phyloP scores from a whole-genome alignment of 2,329 filamentous ascomycete genomes.

The Penicillium italicum region DNA sequence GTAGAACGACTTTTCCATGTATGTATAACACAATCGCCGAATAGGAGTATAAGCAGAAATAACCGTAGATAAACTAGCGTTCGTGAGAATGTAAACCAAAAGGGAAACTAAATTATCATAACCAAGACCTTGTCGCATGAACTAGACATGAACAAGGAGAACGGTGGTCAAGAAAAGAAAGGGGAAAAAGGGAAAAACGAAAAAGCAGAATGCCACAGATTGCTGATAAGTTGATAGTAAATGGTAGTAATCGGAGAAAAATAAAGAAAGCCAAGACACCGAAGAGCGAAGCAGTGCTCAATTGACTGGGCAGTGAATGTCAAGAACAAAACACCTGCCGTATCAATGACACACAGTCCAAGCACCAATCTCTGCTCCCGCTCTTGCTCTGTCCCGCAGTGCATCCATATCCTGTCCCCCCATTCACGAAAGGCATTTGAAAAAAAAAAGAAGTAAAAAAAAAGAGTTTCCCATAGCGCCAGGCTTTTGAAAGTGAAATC shows the following conservation, averaged over 20 bases:
- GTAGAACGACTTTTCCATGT: background rate
- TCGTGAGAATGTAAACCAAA: background rate
- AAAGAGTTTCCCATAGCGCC: conserved; percentile 32
- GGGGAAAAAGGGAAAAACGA: background rate
- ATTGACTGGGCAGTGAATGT: background rate
- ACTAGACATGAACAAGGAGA: background rate
- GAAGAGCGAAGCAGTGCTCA: background rate
- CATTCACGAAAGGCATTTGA: background rate
- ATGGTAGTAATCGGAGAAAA: conserved; percentile 12
- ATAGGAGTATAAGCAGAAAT: background rate
- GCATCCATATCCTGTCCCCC: conserved; percentile 4
- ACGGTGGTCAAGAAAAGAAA: background rate
- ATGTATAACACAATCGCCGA: background rate
- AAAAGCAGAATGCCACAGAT: background rate
- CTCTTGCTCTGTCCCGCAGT: conserved; percentile 23
- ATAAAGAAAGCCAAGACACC: conserved; percentile 3
- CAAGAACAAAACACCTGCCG: background rate
- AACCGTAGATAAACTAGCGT: background rate
- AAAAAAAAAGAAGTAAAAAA: background rate
- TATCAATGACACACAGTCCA: background rate
- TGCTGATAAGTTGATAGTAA: background rate
- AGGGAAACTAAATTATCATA: background rate
- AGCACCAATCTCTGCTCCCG: conserved; percentile 3
- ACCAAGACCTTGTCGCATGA: background rate
- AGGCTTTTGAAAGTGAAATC: conserved; percentile 32